Evolutionary conservation across 495 filamentous ascomycete genomes (phyloP).

Genomic region (Penicillium egyptiacum): DNA sequence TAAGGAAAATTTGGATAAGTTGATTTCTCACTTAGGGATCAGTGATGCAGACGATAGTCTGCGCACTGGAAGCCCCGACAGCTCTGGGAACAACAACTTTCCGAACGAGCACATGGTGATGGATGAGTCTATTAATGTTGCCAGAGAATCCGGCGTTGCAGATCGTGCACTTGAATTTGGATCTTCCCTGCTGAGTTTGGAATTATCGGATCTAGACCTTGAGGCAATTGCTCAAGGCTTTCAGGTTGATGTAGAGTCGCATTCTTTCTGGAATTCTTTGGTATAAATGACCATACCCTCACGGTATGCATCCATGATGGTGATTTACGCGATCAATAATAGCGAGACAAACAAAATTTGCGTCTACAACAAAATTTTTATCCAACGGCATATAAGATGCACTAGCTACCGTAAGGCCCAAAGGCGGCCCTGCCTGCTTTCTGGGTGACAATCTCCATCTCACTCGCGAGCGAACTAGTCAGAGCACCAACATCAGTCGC

Average conservation of each 20-base stretch:
- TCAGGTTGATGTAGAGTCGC: constrained; percentile 26
- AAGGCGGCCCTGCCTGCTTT: constrained; percentile 8
- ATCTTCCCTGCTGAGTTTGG: constrained; percentile 22
- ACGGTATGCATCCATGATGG: background rate
- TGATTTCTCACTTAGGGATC: constrained; percentile 22
- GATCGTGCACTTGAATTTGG: constrained; percentile 13
- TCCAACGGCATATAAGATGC: background rate
- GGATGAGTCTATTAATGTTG: background rate
- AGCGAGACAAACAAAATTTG: background rate
- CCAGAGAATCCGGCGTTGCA: background rate
- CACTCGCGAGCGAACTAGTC: constrained; percentile 10
- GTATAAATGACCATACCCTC: background rate
- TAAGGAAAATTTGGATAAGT: constrained; percentile 22
- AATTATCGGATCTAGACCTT: constrained; percentile 30
- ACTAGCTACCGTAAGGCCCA: constrained; percentile 14
- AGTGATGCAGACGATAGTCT: constrained; percentile 4
- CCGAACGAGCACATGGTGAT: background rate
- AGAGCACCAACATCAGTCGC: constrained; percentile 8
- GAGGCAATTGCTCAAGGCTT: constrained; percentile 32
- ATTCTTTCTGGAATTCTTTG: constrained; percentile 27
- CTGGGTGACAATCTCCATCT: constrained; percentile 11
- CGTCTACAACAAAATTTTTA: too few species aligned
- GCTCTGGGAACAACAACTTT: background rate
- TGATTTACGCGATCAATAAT: background rate
- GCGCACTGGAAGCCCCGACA: background rate